Percentiles rank a stretch among this genome's conserved stretches.
These are phyloP conservation scores for Exophiala viscosa DNA, from an alignment of 2,329 filamentous ascomycete genomes.

Conservation along the genomic window DNA sequence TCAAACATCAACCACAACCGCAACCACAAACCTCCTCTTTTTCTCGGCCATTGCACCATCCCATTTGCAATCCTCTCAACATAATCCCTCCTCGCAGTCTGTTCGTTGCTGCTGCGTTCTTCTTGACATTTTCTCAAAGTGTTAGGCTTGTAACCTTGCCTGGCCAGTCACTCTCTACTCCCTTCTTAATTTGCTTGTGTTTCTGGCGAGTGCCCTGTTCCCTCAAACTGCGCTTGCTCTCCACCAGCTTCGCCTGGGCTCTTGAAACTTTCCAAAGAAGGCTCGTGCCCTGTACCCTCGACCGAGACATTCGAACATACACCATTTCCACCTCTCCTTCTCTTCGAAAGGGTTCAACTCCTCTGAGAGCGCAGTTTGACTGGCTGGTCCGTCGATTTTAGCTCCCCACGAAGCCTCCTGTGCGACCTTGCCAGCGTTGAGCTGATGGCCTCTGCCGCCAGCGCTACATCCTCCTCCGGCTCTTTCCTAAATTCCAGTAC, in stretches of 20 bases:
- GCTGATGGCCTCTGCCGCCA: constrained; percentile 28
- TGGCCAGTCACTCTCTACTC: constrained; percentile 10
- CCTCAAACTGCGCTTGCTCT: constrained; percentile 1
- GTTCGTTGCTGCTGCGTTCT: constrained; percentile 4
- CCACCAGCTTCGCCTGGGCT: constrained; percentile 8
- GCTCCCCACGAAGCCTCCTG: constrained; percentile 22
- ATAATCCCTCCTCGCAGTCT: constrained; percentile 6
- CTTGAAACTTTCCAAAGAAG: constrained; percentile 12
- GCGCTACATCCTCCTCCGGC: constrained; percentile 15
- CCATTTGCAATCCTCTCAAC: not conserved
- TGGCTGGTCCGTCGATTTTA: constrained; percentile 23
- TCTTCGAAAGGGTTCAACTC: constrained; percentile 3
- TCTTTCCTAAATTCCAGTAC: constrained; percentile 10
- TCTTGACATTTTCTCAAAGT: constrained; percentile 5
- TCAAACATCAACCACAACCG: constrained; percentile 3
- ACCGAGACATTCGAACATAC: constrained; percentile 10
- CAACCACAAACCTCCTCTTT: constrained; percentile 7
- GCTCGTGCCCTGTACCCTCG: constrained; percentile 23
- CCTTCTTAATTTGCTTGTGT: constrained; percentile 10
- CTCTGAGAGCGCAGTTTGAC: constrained; percentile 19
- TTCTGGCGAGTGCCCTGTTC: constrained; percentile 6
- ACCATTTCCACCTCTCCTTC: constrained; percentile 10
- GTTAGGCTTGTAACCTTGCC: constrained; percentile 3
- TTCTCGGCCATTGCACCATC: constrained; percentile 9
- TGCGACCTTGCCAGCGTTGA: constrained; percentile 25